phyloP scores from a whole-genome alignment of 2,329 filamentous ascomycete genomes.

The Thielaviopsis musarum region DNA sequence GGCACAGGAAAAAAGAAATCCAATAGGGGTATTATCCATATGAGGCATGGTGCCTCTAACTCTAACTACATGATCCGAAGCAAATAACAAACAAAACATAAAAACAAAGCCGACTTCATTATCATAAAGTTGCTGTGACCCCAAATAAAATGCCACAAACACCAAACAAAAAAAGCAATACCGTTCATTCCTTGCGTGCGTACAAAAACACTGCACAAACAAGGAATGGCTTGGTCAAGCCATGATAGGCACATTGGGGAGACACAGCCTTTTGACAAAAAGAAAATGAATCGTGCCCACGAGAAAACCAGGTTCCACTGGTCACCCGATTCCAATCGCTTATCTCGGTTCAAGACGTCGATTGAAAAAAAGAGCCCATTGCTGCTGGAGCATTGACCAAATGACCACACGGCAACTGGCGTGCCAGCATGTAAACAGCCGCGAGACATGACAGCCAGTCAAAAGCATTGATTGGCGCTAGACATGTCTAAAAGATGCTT shows the following conservation, averaged over 20 bases:
- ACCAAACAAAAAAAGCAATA: background rate
- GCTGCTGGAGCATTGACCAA: constrained; percentile 1
- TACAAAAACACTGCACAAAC: background rate
- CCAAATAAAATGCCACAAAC: constrained; percentile 6
- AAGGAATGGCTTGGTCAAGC: background rate
- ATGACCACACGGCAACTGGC: constrained; percentile 2
- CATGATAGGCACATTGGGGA: background rate
- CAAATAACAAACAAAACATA: constrained; percentile 2
- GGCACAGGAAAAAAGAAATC: background rate
- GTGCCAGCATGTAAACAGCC: constrained; percentile 5
- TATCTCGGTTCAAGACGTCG: background rate
- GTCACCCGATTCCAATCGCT: background rate
- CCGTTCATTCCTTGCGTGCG: background rate
- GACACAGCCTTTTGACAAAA: background rate
- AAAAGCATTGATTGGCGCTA: constrained; percentile 3
- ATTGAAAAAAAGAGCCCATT: background rate
- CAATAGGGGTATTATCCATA: constrained; percentile 1
- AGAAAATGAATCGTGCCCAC: background rate
- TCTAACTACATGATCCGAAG: constrained; percentile 9
- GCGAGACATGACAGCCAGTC: constrained; percentile 8
- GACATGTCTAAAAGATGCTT: background rate
- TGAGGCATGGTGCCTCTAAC: constrained; percentile 2
- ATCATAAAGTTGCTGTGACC: constrained; percentile 10
- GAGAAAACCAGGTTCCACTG: background rate
- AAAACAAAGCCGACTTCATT: constrained; percentile 10